Base-by-base conservation (phyloP, 148 eudicot species). In the Rhododendron molle region DNA sequence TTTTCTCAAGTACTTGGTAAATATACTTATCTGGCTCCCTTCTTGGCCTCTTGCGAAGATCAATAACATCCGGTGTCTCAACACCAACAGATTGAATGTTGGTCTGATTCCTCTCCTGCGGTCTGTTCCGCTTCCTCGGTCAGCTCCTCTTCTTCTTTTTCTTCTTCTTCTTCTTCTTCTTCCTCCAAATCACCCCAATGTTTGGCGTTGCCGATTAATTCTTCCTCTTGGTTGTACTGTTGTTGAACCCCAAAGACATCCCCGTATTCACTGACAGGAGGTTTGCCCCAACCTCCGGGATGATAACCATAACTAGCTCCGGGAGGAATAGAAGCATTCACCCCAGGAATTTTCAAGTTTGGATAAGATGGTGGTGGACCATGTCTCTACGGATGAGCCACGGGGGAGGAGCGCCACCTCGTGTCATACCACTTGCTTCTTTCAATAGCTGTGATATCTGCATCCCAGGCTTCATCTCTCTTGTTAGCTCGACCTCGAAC, bases 371-470 rank as follows among this genome's bases (percentile, higher is more conserved):
- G 44, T 40, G 44, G 44, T 40, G 44, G 44, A 40, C 93, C 98
- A 40, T 40, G 44, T 40, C 44, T 40, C 44, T 40, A 6, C 44
- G 6, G 44, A 40, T 40, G 44, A 96, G 98, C 99, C 99, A 96
- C 36, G 97, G 96, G 83, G 99, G 99, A 89, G 99, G 98, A 86
- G 98, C 5, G 21, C 58, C 92, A 6, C 97, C 96, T 86, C 94
- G 97, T 46, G 97, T 94, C 99, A 96, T 95, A 44, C 99, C 99
- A 87, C 94, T 95, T 83, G 99, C 98, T 86, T 96, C 99, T 91
- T 96, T 95, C 44, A 96, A 89, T 50, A 95, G 97, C 81, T 92
- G 97, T 4, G 97, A 91, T 36, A 96, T 83, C 84, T 47, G 85
- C 84, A 90, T 88, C 44, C 44, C 44, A 5, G 7, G 8, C 44